Conservation (phyloP, 306 rosid genomes). For the Pachyrhizus erosus region DNA sequence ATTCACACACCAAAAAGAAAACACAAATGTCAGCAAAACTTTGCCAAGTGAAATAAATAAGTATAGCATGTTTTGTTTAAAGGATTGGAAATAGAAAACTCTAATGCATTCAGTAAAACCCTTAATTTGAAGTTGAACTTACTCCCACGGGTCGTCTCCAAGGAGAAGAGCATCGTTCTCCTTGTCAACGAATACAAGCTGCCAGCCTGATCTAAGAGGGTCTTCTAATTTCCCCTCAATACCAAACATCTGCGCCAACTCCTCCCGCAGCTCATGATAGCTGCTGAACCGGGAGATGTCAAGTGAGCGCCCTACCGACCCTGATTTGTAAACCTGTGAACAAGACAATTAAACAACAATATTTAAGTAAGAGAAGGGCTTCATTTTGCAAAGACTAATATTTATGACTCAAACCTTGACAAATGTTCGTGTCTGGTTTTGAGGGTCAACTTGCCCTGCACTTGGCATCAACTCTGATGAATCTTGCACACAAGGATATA, state of each 20-base stretch:
- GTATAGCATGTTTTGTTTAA: not conserved
- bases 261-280: constrained; percentile 90
- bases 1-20: not conserved
- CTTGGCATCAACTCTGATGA: constrained; percentile 73
- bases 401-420: constrained; percentile 65
- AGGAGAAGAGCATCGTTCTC: constrained; percentile 97
- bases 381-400: constrained; percentile 3
- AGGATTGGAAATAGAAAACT: not conserved
- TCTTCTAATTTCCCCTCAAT: constrained; percentile 92
- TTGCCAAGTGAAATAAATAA: constrained; percentile 20
- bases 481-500: constrained; percentile 69
- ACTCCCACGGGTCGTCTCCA: constrained; percentile 98
- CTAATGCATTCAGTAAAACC: not conserved
- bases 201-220: constrained; percentile 99
- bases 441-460: constrained; percentile 71
- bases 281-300: constrained; percentile 95
- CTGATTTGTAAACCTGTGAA: constrained; percentile 80
- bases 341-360: constrained; percentile 40
- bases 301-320: constrained; percentile 89
- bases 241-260: constrained; percentile 89
- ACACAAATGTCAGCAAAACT: constrained; percentile 36
- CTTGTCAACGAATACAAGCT: constrained; percentile 99
- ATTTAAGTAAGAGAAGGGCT: constrained; percentile 19
- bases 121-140: constrained; percentile 50
- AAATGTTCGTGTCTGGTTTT: constrained; percentile 65